These are phyloP conservation scores for Pinus tabuliformis DNA, from an alignment of 75 land plant species.

Conservation along the genomic window DNA sequence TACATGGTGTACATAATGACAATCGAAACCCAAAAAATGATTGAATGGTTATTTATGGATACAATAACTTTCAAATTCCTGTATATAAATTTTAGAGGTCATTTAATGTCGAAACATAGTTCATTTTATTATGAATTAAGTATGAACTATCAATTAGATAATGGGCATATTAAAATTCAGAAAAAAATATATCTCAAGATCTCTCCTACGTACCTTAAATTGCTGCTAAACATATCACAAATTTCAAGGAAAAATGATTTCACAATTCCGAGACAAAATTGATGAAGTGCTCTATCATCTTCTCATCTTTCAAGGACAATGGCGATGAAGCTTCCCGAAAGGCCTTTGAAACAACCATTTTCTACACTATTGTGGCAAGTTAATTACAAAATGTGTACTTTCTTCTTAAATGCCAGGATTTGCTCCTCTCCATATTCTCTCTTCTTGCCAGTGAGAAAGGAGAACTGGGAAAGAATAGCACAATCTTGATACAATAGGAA, in stretches of 20 bases:
- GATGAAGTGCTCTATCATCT: slow-evolving; percentile 92
- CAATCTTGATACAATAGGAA: too few species aligned
- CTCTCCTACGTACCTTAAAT: too few species aligned
- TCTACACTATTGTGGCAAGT: neutral
- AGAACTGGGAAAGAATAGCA: neutral
- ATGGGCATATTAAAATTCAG: too few species aligned
- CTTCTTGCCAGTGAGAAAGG: neutral
- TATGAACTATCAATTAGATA: too few species aligned
- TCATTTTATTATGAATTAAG: too few species aligned
- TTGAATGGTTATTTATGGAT: too few species aligned
- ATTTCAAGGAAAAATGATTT: neutral
- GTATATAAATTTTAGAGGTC: neutral
- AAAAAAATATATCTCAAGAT: too few species aligned
- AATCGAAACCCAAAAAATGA: too few species aligned
- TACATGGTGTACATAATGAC: too few species aligned
- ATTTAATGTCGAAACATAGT: neutral
- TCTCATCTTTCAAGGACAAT: neutral
- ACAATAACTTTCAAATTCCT: too few species aligned
- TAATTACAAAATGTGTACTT: neutral
- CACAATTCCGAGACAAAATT: slow-evolving; percentile 52
- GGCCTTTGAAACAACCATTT: neutral
- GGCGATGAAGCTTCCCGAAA: neutral
- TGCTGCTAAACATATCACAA: too few species aligned
- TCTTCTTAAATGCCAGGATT: neutral
- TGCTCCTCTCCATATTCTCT: neutral